These are phyloP conservation scores for Globisporangium nagaii DNA, from an alignment of 352 stramenopile species.

Conservation along the genomic window DNA sequence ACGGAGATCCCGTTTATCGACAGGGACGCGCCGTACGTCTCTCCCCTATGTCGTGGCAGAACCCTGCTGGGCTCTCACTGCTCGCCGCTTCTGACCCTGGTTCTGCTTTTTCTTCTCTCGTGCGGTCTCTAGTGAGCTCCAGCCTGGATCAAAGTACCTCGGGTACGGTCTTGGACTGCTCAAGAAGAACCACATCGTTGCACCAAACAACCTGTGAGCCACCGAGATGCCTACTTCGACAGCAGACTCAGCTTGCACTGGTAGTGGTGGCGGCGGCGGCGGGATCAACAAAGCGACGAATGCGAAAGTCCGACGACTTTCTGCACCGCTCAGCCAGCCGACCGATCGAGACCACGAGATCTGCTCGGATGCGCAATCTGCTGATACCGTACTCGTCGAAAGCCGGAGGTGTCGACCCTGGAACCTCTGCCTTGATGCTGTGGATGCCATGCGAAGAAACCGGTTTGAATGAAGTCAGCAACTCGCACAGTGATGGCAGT, in stretches of 20 bases:
- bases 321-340: constrained; percentile 40
- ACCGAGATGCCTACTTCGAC: no score
- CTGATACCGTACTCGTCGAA: constrained; percentile 52
- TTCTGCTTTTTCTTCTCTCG: background rate
- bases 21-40: constrained; percentile 5
- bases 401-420: background rate
- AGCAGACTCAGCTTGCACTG: no score
- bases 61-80: no score
- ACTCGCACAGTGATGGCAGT: background rate
- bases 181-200: constrained; percentile 69
- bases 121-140: constrained; percentile 22
- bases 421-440: background rate
- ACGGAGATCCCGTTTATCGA: constrained; percentile 2
- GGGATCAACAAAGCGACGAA: constrained; percentile 10
- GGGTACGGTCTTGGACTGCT: constrained; percentile 67
- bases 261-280: no score
- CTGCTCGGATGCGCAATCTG: constrained; percentile 26
- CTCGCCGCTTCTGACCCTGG: background rate
- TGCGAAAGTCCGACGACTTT: constrained; percentile 16
- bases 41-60: background rate
- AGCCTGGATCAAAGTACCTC: constrained; percentile 64
- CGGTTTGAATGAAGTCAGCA: constrained; percentile 8
- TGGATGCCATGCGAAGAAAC: background rate
- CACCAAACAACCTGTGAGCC: constrained; percentile 24
- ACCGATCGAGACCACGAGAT: constrained; percentile 46